Percentiles rank a stretch among this genome's conserved stretches.
Evolutionary conservation across 176 grass and related monocot genomes (phyloP).

Genomic region (Panicum miliaceum): DNA sequence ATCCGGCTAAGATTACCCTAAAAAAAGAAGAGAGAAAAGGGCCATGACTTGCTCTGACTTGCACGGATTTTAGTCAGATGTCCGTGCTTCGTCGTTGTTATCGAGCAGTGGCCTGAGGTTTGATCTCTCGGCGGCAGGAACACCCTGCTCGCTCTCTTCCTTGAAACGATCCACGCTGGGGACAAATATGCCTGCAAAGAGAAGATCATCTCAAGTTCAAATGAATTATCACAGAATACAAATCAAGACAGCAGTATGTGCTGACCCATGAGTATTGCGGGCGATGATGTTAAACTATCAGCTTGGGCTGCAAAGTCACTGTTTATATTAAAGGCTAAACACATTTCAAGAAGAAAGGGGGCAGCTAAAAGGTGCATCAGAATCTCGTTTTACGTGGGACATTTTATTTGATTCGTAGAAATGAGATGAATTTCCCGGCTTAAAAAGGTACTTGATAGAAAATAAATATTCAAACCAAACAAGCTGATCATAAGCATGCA

Average conservation of each 20-base stretch:
- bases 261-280: neutral
- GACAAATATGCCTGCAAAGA: conserved; percentile 79
- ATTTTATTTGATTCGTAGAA: neutral
- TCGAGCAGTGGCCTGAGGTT: conserved; percentile 78
- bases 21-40: neutral
- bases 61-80: conserved; percentile 19
- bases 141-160: conserved; percentile 56
- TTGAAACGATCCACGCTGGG: conserved; percentile 78
- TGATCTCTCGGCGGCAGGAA: conserved; percentile 59
- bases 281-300: neutral
- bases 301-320: neutral
- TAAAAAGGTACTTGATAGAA: neutral
- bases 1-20: conserved; percentile 23
- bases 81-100: conserved; percentile 45
- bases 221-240: neutral
- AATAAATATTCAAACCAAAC: conserved; percentile 6
- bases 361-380: neutral
- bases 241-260: neutral
- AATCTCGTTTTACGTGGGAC: neutral
- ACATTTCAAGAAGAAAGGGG: neutral
- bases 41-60: neutral
- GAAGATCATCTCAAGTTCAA: conserved; percentile 16
- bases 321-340: neutral
- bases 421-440: neutral
- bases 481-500: neutral